phyloP scores from a whole-genome alignment of 495 filamentous ascomycete genomes.

The Acidiella bohemica region DNA sequence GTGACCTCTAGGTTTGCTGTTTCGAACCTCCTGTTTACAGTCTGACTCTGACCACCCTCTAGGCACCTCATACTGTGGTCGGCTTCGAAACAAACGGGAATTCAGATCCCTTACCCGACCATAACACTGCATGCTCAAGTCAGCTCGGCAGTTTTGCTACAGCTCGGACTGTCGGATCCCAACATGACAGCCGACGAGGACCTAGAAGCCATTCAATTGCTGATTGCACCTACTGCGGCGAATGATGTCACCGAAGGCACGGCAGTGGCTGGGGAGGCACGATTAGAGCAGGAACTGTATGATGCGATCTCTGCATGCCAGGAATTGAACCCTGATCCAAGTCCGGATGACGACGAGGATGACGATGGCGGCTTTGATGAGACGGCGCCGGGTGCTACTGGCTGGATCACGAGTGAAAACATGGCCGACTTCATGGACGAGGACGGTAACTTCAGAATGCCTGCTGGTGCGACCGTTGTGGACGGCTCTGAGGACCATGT shows the following conservation, averaged over 20 bases:
- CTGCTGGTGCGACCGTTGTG: conserved; percentile 26
- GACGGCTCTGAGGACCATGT: conserved; percentile 23
- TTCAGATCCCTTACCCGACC: conserved; percentile 73
- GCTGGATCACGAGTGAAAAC: conserved; percentile 97
- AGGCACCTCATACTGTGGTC: conserved; percentile 68
- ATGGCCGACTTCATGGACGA: conserved; percentile 65
- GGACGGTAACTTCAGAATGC: conserved; percentile 49
- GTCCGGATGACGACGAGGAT: conserved; percentile 40
- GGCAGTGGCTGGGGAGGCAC: background rate
- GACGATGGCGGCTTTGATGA: conserved; percentile 31
- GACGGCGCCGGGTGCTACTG: conserved; percentile 66
- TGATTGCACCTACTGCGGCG: conserved; percentile 46
- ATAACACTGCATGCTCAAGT: conserved; percentile 74
- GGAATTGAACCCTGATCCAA: conserved; percentile 76
- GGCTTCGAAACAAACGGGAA: conserved; percentile 41
- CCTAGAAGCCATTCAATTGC: conserved; percentile 56
- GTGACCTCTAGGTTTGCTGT: conserved; percentile 58
- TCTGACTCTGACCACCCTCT: background rate
- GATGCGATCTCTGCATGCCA: conserved; percentile 72
- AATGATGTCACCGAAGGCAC: conserved; percentile 4
- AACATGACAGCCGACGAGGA: conserved; percentile 43
- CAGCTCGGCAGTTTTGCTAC: conserved; percentile 62
- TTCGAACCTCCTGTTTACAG: conserved; percentile 1
- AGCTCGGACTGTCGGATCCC: conserved; percentile 47
- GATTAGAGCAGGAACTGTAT: conserved; percentile 45